Evolutionary conservation across 345 rosid genomes (phyloP).

Genomic region (Ceriops zippeliana): DNA sequence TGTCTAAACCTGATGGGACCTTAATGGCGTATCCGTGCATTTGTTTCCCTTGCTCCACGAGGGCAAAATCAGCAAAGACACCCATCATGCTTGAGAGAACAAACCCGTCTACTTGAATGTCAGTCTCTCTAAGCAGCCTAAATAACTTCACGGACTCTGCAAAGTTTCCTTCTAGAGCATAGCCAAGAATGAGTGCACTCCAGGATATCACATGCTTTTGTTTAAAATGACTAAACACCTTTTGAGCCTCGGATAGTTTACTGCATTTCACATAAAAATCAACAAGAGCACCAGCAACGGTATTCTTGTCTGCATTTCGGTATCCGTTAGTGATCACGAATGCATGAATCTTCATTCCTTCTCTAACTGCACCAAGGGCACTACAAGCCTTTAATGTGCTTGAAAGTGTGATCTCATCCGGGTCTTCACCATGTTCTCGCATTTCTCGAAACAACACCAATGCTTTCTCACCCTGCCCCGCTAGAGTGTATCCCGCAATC

Average conservation of each 20-base stretch:
- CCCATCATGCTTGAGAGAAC: constrained; percentile 70
- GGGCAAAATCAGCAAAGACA: constrained; percentile 80
- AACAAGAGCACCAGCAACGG: constrained; percentile 61
- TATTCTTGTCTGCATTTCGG: constrained; percentile 34
- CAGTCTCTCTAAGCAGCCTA: constrained; percentile 43
- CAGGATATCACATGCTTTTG: constrained; percentile 64
- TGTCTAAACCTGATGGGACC: constrained; percentile 58
- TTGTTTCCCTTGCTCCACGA: constrained; percentile 79
- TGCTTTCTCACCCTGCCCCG: constrained; percentile 57
- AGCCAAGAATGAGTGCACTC: constrained; percentile 73
- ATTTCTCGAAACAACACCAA: constrained; percentile 50
- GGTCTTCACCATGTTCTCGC: constrained; percentile 40
- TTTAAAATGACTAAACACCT: constrained; percentile 50
- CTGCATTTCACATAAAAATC: constrained; percentile 79
- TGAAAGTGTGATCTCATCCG: constrained; percentile 66
- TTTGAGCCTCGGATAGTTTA: constrained; percentile 45
- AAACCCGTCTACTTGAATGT: constrained; percentile 47
- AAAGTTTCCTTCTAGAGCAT: constrained; percentile 70
- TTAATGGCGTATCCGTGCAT: constrained; percentile 64
- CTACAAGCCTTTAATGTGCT: constrained; percentile 70
- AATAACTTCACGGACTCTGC: constrained; percentile 66
- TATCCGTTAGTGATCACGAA: constrained; percentile 57
- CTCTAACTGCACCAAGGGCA: constrained; percentile 39
- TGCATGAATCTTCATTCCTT: constrained; percentile 65
- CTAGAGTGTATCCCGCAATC: constrained; percentile 53